A percentile compares a stretch with the other conserved stretches of the same genome.
Conservation (phyloP, 441 rosid genomes). For the Syzygium syzygioides region DNA sequence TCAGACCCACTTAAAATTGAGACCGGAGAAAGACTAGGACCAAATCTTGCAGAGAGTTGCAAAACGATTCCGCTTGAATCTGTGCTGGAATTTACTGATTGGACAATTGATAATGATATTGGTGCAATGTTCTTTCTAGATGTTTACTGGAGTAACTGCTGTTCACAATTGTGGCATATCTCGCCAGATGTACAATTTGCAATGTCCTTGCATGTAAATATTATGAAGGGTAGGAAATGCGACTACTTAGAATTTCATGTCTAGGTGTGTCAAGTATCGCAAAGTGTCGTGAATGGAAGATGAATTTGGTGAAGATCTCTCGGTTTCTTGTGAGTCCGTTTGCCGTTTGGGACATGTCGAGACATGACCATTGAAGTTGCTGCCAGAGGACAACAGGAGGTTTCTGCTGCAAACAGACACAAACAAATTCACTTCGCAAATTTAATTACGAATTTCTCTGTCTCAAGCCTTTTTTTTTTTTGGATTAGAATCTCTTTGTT, state of each 20-base stretch:
- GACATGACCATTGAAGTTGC: background rate
- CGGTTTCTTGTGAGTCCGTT: background rate
- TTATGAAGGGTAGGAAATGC: background rate
- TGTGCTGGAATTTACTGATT: background rate
- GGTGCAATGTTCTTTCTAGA: background rate
- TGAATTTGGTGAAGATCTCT: background rate
- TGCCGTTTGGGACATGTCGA: background rate
- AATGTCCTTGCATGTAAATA: background rate
- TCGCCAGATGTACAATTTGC: background rate
- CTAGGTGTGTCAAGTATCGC: background rate
- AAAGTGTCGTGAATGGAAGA: background rate
- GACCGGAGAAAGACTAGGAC: background rate
- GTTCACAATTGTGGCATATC: background rate
- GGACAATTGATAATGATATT: background rate
- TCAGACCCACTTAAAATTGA: background rate
- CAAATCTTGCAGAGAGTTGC: background rate
- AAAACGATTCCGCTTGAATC: background rate
- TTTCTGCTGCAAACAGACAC: background rate
- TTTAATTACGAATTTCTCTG: background rate
- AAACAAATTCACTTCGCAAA: background rate
- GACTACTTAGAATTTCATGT: background rate
- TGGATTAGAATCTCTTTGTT: background rate
- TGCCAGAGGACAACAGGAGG: background rate
- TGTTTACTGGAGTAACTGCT: background rate
- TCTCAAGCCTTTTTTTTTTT: background rate